These are phyloP conservation scores for Xylariaceae sp. DNA, from an alignment of 2,329 filamentous ascomycete species.

Conservation along the genomic window DNA sequence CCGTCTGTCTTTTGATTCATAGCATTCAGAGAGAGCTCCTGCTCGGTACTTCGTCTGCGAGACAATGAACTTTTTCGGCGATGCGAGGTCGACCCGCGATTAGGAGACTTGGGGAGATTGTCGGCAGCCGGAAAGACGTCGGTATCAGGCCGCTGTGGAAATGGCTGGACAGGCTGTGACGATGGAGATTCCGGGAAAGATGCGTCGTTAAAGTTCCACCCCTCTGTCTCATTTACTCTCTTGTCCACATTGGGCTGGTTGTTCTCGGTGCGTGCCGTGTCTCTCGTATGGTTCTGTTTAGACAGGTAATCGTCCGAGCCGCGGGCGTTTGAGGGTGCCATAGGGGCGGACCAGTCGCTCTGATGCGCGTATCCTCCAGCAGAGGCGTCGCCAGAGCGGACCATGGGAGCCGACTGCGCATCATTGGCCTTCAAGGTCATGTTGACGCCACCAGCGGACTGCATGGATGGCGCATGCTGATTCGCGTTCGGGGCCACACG, in stretches of 20 bases:
- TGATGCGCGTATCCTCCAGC: conserved; percentile 36
- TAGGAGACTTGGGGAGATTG: conserved; percentile 74
- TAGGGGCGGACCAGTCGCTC: conserved; percentile 28
- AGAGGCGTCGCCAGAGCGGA: conserved; percentile 48
- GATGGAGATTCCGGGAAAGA: conserved; percentile 53
- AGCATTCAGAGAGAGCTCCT: conserved; percentile 50
- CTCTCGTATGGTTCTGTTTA: conserved; percentile 36
- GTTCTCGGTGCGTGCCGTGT: conserved; percentile 38
- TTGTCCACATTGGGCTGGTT: conserved; percentile 45
- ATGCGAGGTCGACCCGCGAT: conserved; percentile 61
- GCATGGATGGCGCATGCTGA: conserved; percentile 54
- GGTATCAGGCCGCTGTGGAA: conserved; percentile 68
- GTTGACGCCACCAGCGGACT: conserved; percentile 35
- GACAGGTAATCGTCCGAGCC: conserved; percentile 26
- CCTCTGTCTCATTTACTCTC: conserved; percentile 55
- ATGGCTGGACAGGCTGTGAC: conserved; percentile 41
- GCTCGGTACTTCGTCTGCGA: conserved; percentile 64
- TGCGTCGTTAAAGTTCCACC: conserved; percentile 89
- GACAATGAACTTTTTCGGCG: conserved; percentile 77
- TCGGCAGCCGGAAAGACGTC: conserved; percentile 83
- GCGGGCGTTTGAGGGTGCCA: conserved; percentile 20
- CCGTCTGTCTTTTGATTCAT: conserved; percentile 58
- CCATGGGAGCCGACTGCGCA: conserved; percentile 45
- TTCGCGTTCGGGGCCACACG: conserved; percentile 48
- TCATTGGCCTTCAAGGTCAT: conserved; percentile 36